These are phyloP conservation scores for Samsoniella hepiali DNA, from an alignment of 2,329 filamentous ascomycete species.

Conservation along the genomic window DNA sequence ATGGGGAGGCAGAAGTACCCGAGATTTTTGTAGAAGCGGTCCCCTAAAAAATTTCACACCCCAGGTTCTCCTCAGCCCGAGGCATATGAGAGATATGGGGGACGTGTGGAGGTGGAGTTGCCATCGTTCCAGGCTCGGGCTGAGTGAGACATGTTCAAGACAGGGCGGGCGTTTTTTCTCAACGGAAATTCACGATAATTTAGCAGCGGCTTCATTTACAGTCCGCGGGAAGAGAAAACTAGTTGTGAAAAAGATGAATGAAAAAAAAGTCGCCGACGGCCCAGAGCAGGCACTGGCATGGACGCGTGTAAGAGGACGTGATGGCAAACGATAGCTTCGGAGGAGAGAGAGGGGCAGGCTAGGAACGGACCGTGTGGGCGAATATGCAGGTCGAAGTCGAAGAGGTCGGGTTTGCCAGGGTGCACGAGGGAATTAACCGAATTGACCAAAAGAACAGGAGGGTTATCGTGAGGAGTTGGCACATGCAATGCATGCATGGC, in stretches of 20 bases:
- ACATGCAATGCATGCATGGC: not conserved
- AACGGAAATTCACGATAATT: slow-evolving; percentile 1
- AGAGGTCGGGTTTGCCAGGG: not conserved
- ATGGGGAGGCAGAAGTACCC: slow-evolving; percentile 5
- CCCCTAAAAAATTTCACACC: not conserved
- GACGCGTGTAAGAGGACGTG: not conserved
- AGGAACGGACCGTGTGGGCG: slow-evolving; percentile 11
- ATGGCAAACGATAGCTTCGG: not conserved
- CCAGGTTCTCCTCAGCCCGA: not conserved
- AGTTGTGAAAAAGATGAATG: not conserved
- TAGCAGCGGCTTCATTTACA: not conserved
- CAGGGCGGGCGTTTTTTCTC: not conserved
- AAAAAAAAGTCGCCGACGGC: too few species aligned
- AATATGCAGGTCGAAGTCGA: slow-evolving; percentile 5
- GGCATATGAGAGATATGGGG: not conserved
- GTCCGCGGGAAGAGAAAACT: not conserved
- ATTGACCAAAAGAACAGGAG: not conserved
- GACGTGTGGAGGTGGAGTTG: not conserved
- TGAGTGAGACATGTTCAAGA: slow-evolving; percentile 7
- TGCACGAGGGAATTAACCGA: not conserved
- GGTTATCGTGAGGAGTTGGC: not conserved
- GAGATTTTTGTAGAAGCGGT: not conserved
- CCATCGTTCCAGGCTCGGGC: slow-evolving; percentile 7
- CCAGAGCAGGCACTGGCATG: not conserved
- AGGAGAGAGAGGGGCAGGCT: not conserved